Evolutionary conservation across 345 rosid genomes (phyloP).

Genomic region (Reutealis trisperma): DNA sequence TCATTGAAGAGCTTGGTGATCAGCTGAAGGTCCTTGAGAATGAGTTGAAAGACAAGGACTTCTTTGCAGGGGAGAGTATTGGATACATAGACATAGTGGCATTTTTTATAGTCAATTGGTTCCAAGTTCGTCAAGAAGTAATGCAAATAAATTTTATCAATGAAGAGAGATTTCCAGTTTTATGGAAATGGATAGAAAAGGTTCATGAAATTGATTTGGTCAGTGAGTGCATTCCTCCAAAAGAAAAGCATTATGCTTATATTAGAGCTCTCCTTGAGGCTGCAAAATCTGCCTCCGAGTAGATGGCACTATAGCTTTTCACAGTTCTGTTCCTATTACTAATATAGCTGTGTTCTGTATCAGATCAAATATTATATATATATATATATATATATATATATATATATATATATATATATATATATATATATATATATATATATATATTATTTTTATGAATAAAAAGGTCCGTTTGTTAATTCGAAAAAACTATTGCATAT

Average conservation of each 20-base stretch:
- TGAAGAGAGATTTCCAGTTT: slow-evolving; percentile 6
- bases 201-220: neutral
- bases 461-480: too few relatives aligned
- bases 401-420: too few relatives aligned
- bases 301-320: neutral
- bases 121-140: neutral
- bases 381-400: too few relatives aligned
- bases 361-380: too few relatives aligned
- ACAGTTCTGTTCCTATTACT: too few relatives aligned
- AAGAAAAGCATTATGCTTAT: slow-evolving; percentile 5
- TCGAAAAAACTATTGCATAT: too few relatives aligned
- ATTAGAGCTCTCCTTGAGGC: neutral
- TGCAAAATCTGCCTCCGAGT: slow-evolving; percentile 2
- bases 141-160: neutral
- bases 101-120: neutral
- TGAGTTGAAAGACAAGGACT: slow-evolving; percentile 3
- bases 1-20: slow-evolving; percentile 4
- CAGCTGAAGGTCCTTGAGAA: slow-evolving; percentile 5
- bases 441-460: too few relatives aligned
- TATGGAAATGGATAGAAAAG: slow-evolving; percentile 7
- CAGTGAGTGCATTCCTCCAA: slow-evolving; percentile 3
- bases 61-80: slow-evolving; percentile 11
- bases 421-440: too few relatives aligned
- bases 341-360: too few relatives aligned
- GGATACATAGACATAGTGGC: slow-evolving; percentile 12